A percentile compares a stretch with the other conserved stretches of the same genome.
Evolutionary conservation across 192 early-diverging fungal species (phyloP).

Genomic region (Geranomyces variabilis): DNA sequence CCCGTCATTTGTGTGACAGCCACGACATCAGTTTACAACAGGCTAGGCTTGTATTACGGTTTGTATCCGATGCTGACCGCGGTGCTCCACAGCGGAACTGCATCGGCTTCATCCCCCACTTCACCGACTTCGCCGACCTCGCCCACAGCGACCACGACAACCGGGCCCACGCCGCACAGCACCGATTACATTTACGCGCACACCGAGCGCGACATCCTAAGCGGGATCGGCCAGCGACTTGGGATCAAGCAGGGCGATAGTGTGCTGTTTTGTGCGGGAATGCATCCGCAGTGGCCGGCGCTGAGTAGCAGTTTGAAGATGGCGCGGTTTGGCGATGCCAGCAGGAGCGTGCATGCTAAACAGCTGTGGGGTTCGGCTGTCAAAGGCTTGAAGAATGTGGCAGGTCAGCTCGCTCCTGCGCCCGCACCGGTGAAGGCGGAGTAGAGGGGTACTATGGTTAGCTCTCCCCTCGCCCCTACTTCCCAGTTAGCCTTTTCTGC

Average conservation of each 20-base stretch:
- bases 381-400: neutral
- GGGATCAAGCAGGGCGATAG: conserved; percentile 41
- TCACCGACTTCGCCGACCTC: conserved; percentile 1
- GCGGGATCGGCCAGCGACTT: conserved; percentile 14
- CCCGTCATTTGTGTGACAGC: conserved; percentile 56
- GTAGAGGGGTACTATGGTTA: no score
- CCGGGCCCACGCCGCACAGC: conserved; percentile 21
- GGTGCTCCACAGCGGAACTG: conserved; percentile 20
- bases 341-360: conserved; percentile 12
- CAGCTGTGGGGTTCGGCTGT: conserved; percentile 13
- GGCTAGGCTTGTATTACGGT: conserved; percentile 46
- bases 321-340: conserved; percentile 46
- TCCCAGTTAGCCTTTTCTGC: no score
- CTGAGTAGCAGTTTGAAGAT: conserved; percentile 48
- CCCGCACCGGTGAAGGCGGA: no score
- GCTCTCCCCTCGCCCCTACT: no score
- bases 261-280: conserved; percentile 56
- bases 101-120: no score
- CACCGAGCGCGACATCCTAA: conserved; percentile 48
- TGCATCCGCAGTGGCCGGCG: conserved; percentile 49
- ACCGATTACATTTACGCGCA: conserved; percentile 54
- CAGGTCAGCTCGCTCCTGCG: no score
- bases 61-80: conserved; percentile 46
- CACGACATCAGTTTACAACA: conserved; percentile 42
- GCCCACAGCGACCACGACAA: neutral